Percentiles rank a stretch among this genome's conserved stretches.
Evolutionary conservation across 441 rosid species (phyloP).

Genomic region (Corymbia calophylla): DNA sequence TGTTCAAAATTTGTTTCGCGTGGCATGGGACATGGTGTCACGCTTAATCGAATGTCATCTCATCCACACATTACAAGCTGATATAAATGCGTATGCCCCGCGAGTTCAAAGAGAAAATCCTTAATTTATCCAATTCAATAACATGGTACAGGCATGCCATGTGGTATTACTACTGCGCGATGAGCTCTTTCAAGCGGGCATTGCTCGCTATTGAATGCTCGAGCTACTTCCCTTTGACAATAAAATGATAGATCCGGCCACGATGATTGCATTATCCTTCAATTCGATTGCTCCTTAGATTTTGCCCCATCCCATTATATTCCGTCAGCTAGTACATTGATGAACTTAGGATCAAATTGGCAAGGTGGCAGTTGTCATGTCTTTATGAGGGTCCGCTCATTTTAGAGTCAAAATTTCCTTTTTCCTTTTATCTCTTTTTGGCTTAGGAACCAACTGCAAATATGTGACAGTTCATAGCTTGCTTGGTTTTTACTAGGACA

Average conservation of each 20-base stretch:
- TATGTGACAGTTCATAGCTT: not conserved
- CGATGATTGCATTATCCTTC: not conserved
- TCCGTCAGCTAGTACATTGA: not conserved
- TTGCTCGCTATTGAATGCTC: conserved; percentile 13
- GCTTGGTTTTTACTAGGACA: not conserved
- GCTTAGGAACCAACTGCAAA: not conserved
- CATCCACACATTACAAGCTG: not conserved
- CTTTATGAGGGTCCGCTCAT: not conserved
- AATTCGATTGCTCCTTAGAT: not conserved
- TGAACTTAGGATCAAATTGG: not conserved
- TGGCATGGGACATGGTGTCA: not conserved
- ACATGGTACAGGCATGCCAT: rapidly evolving
- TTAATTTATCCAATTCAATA: not conserved
- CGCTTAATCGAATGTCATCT: not conserved
- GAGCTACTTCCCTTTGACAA: not conserved
- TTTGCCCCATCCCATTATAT: not conserved
- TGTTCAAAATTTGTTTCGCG: not conserved
- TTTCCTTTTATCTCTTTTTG: not conserved
- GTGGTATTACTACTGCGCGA: not conserved
- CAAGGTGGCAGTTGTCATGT: not conserved
- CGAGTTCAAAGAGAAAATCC: not conserved
- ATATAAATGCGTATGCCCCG: not conserved
- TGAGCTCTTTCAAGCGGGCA: not conserved
- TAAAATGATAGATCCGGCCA: not conserved
- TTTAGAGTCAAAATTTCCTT: not conserved